phyloP scores from a whole-genome alignment of 805 yeast species.

The Saccharomycopsis fibuligera region DNA sequence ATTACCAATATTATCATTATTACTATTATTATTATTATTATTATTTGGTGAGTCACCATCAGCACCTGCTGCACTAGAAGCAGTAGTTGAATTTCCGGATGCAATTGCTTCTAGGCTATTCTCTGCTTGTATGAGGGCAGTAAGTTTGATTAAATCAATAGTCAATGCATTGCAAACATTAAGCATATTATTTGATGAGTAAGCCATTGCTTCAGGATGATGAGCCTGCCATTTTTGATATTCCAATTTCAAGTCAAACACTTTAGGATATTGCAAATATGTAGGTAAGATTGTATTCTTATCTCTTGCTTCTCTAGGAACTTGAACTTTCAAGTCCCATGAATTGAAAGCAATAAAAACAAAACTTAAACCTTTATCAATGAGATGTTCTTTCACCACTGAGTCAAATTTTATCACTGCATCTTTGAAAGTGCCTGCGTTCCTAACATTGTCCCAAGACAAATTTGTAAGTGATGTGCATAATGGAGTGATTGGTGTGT shows the following conservation, averaged over 20 bases:
- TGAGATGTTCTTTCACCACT: neutral
- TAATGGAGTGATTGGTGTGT: constrained; percentile 57
- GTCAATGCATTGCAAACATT: constrained; percentile 28
- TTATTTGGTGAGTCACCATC: neutral
- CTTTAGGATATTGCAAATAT: constrained; percentile 66
- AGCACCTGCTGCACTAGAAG: neutral
- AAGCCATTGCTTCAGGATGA: constrained; percentile 42
- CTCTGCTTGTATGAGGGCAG: neutral
- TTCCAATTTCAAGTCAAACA: constrained; percentile 73
- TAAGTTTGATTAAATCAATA: constrained; percentile 22
- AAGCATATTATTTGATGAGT: constrained; percentile 23
- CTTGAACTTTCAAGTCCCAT: constrained; percentile 68
- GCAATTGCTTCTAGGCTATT: neutral
- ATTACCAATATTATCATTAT: constrained; percentile 7
- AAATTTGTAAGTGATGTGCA: constrained; percentile 47
- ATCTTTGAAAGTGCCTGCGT: constrained; percentile 52
- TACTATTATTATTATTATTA: constrained; percentile 2
- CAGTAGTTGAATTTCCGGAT: neutral
- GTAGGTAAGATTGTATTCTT: constrained; percentile 64
- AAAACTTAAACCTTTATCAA: constrained; percentile 1
- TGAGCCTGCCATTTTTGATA: constrained; percentile 64
- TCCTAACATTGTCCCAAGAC: constrained; percentile 55
- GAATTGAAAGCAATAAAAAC: constrained; percentile 54
- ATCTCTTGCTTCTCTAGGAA: constrained; percentile 78
- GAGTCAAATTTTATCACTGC: constrained; percentile 51